phyloP scores from a whole-genome alignment of 305 asterid species.

The Fraxinus ornus region DNA sequence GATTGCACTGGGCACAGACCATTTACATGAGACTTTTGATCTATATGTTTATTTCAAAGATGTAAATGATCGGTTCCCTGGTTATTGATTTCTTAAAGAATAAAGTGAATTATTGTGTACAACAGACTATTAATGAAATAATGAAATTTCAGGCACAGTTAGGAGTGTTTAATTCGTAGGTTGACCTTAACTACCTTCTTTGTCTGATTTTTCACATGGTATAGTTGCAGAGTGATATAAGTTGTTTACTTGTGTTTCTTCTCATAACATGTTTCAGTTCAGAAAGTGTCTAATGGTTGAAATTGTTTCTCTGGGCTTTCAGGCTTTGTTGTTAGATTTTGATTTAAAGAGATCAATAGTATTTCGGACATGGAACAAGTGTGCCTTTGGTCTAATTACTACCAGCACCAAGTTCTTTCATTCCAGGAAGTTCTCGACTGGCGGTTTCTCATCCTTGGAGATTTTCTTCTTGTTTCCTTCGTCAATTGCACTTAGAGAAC shows the following conservation, averaged over 20 bases:
- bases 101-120: not conserved
- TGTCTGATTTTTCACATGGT: not conserved
- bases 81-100: not conserved
- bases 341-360: slow-evolving; percentile 44
- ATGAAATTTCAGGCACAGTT: not conserved
- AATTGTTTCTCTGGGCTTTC: slow-evolving; percentile 26
- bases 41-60: not conserved
- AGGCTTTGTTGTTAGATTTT: slow-evolving; percentile 47
- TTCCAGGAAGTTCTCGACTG: slow-evolving; percentile 85
- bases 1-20: not conserved
- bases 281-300: not conserved
- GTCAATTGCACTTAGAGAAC: slow-evolving; percentile 53
- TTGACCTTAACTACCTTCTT: not conserved
- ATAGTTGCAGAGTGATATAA: not conserved
- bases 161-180: not conserved
- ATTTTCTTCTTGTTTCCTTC: slow-evolving; percentile 50
- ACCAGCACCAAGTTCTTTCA: slow-evolving; percentile 52
- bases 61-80: not conserved
- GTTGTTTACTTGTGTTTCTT: not conserved
- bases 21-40: not conserved
- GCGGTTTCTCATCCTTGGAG: slow-evolving; percentile 53
- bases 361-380: slow-evolving; percentile 89
- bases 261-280: not conserved
- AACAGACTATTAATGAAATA: not conserved
- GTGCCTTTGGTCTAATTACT: slow-evolving; percentile 59